Percentiles rank a stretch among this genome's conserved stretches.
These are phyloP conservation scores for Solanum appendiculatum DNA, from an alignment of 257 asterid genomes.

Conservation along the genomic window DNA sequence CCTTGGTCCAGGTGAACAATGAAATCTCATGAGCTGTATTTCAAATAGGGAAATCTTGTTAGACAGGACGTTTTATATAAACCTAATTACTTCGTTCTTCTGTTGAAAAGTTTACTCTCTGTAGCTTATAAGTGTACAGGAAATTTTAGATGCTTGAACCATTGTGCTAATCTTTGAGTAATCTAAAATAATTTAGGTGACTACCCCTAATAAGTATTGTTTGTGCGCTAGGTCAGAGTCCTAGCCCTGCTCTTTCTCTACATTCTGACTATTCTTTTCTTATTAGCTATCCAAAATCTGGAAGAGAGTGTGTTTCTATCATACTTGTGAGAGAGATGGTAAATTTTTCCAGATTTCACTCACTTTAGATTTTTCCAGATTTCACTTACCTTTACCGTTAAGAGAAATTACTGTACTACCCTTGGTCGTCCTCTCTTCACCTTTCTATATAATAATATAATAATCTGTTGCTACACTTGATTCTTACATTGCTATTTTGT, in stretches of 20 bases:
- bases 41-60: neutral
- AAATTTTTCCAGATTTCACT: no score
- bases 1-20: slow-evolving; percentile 52
- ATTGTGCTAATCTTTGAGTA: neutral
- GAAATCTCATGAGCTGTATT: neutral
- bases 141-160: neutral
- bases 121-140: neutral
- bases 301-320: no score
- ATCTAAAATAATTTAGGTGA: neutral
- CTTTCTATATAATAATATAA: no score
- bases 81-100: neutral
- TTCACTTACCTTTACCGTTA: no score
- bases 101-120: neutral
- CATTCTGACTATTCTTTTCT: neutral
- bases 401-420: no score
- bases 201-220: neutral
- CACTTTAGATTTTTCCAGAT: no score
- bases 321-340: no score
- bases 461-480: no score
- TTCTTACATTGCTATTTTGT: no score
- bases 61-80: neutral
- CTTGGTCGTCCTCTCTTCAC: no score
- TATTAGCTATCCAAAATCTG: neutral
- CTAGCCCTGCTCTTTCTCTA: neutral
- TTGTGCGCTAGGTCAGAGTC: neutral